These are phyloP conservation scores for Candida multigemmis DNA, from an alignment of 805 yeast species.

Conservation along the genomic window DNA sequence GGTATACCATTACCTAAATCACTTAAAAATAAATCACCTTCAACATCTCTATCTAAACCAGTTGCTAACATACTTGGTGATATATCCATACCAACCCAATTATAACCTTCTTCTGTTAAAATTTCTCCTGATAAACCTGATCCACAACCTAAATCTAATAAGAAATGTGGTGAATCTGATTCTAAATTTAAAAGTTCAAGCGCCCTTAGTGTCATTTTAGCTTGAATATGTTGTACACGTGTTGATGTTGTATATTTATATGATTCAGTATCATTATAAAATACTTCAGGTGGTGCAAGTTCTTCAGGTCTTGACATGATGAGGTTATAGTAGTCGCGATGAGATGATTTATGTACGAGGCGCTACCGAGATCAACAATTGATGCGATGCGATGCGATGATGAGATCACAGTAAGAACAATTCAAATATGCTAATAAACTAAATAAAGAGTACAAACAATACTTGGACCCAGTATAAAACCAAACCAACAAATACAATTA, in stretches of 20 bases:
- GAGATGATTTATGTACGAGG: neutral
- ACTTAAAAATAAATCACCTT: conserved; percentile 84
- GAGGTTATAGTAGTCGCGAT: neutral
- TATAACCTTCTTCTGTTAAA: conserved; percentile 83
- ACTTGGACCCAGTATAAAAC: conserved; percentile 85
- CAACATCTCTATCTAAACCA: conserved; percentile 85
- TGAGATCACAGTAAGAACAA: conserved; percentile 2
- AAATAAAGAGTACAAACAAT: conserved; percentile 77
- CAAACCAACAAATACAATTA: conserved; percentile 82
- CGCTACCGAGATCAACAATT: too few relatives aligned
- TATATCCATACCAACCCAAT: conserved; percentile 96
- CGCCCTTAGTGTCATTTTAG: conserved; percentile 93
- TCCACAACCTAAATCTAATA: conserved; percentile 94
- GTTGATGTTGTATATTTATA: conserved; percentile 84
- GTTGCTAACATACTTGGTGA: conserved; percentile 94
- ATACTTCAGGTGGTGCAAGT: conserved; percentile 92
- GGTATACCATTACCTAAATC: conserved; percentile 95
- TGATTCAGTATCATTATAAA: conserved; percentile 87
- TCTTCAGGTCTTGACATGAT: conserved; percentile 93
- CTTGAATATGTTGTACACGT: conserved; percentile 97
- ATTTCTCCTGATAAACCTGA: conserved; percentile 95
- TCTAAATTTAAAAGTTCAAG: conserved; percentile 77
- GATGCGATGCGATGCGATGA: neutral
- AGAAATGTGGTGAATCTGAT: conserved; percentile 46
- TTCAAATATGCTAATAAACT: conserved; percentile 39